Base-by-base conservation (phyloP, 2,329 filamentous ascomycete genomes). In the Podosphaera xanthii region DNA sequence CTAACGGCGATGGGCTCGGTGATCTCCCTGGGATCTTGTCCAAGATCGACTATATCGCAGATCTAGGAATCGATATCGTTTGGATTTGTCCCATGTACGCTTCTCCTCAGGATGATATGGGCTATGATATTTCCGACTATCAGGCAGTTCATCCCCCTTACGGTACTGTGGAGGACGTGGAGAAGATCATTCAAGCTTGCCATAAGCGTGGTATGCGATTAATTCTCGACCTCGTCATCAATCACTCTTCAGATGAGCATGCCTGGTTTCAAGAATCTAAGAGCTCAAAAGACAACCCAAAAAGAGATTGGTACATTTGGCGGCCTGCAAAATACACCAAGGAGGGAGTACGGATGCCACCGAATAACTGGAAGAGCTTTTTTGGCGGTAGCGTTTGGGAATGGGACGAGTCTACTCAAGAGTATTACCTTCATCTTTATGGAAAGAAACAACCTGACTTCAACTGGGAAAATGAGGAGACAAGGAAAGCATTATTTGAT, bases 371-470 rank as follows among this genome's bases (percentile, higher is more conserved):
- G 82, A 76, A 70, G 64, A 77, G 70, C 72, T 79, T 75, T 71
- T 85, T 80, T 61, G 75, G 75, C 9, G 77, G 77, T 59, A 78
- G 73, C 61, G 75, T 76, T 0, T 87, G 84, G 84, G 73, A 81
- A 61, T 90, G 79, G 72, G 84, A 88, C 65, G 80, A 85, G 63
- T 67, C 70, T 31, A 86, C 83, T 0, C 74, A 76, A 46, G 83
- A 90, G 69, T 90, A 87, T 68, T 90, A 87, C 65, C 77, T 90
- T 0, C 81, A 84, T 62, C 75, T 92, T 7, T 92, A 87, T 69
- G 81, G 82, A 8, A 77, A 77, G 3, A 80, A 86, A 63, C 87
- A 91, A 68, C 87, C 87, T 0, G 87, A 92, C 64, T 74, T 92
- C 12, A 92, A 92, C 71, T 92, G 86, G 86, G 84, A 90, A 66